These are phyloP conservation scores for Phytophthora idaei DNA, from an alignment of 352 stramenopile genomes.

Conservation along the genomic window DNA sequence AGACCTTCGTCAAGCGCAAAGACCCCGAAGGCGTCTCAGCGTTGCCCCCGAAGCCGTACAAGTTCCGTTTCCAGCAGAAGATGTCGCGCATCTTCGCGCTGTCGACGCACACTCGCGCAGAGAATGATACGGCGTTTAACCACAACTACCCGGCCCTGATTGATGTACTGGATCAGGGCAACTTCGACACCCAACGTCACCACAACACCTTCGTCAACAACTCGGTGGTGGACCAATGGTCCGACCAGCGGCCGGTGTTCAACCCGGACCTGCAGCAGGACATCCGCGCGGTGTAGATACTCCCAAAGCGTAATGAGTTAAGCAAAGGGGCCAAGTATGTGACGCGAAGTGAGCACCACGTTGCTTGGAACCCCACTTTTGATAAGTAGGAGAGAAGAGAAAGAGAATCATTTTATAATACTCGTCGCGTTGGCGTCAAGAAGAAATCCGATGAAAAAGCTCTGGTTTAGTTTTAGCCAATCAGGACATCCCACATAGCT, in stretches of 20 bases:
- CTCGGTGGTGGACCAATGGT: slow-evolving; percentile 50
- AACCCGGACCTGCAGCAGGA: slow-evolving; percentile 54
- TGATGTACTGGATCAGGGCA: slow-evolving; percentile 80
- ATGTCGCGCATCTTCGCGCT: slow-evolving; percentile 90
- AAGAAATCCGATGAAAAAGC: neutral
- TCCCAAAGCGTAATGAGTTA: slow-evolving; percentile 28
- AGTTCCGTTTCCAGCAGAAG: slow-evolving; percentile 92
- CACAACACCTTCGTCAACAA: slow-evolving; percentile 57
- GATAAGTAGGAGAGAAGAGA: slow-evolving; percentile 30
- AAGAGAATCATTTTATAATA: slow-evolving; percentile 34
- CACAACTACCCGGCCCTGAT: slow-evolving; percentile 79
- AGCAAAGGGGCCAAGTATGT: slow-evolving; percentile 1
- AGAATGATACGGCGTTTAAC: slow-evolving; percentile 75
- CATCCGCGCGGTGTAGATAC: slow-evolving; percentile 44
- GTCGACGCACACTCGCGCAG: slow-evolving; percentile 57
- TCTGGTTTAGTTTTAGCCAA: slow-evolving; percentile 51
- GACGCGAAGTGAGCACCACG: slow-evolving; percentile 3
- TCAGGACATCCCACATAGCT: slow-evolving; percentile 54
- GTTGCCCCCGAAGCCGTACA: slow-evolving; percentile 89
- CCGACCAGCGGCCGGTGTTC: slow-evolving; percentile 50
- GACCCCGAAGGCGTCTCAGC: slow-evolving; percentile 88
- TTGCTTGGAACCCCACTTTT: slow-evolving; percentile 23
- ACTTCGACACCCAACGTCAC: slow-evolving; percentile 59
- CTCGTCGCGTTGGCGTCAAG: neutral
- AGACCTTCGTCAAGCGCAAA: slow-evolving; percentile 88